Base-by-base conservation (phyloP, 495 filamentous ascomycete species). In the Trichocladium uniseriatum region DNA sequence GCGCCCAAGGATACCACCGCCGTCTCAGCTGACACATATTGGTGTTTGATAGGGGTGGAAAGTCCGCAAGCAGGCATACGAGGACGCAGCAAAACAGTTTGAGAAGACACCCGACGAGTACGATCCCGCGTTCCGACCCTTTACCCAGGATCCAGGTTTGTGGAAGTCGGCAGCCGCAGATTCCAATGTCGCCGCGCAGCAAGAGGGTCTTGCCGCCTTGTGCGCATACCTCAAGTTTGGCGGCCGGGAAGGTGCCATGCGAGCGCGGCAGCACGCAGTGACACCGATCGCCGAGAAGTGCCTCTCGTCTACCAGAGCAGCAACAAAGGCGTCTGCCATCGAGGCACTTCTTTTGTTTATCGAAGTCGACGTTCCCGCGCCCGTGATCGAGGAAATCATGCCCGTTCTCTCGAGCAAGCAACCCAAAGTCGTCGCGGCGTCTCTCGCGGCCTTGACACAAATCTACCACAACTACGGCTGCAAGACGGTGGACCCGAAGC, bases 121-220 rank as follows among this genome's bases (percentile, higher is more conserved):
- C 54, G 83, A 92, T 58, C 83, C 89, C 9, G 81, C 81, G 7
- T 95, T 97, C 51, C 75, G 78, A 43, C 86, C 87, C 7, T 97
- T 96, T 64, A 68, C 89, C 48, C 81, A 89, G 61, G 91, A 97
- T 52, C 76, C 89, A 2, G 71, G 80, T 24, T 60, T 97, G 53
- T 95, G 88, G 91, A 95, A 95, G 67, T 83, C 82, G 24, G 92
- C 89, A 1, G 90, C 89, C 5, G 81, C 84, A 43, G 92, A 99
- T 66, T 96, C 92, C 24, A 97, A 99, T 61, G 94, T 99, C 45
- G 92, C 94, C 8, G 92, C 92, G 45, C 92, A 99, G 61, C 84
- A 91, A 64, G 92, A 99, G 49, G 92, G 87, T 53, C 78, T 99
- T 38, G 81, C 76, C 29, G 80, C 89, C 38, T 80, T 92, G 56